Base-by-base conservation (phyloP, 805 yeast genomes). In the Metschnikowia shivogae region DNA sequence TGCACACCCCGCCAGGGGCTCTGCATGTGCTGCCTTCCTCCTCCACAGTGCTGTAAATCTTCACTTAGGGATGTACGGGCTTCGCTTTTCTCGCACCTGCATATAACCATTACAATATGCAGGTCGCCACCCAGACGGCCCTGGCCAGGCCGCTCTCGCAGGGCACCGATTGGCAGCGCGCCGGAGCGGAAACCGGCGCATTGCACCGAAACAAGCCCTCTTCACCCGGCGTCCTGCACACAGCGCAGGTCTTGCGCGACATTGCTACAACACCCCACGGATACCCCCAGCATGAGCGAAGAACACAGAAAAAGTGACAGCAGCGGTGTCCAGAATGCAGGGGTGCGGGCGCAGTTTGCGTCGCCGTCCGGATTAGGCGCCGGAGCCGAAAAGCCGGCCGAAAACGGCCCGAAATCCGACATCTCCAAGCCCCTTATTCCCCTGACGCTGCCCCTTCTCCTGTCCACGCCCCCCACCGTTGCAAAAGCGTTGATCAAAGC, bases 381-480 rank as follows among this genome's bases (percentile, higher is more conserved):
- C 43, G 24, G 29, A 29, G 39, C 44, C 32, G 24, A 34, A 6
- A 35, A 19, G 22, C 36, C 43, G 29, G 36, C 34, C 27, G 38
- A 27, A 36, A 36, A 6, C 36, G 33, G 28, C n/a, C 17, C 17
- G 8, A 31, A 39, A 13, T 2, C 36, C 30, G 14, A 37, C 20
- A 30, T 7, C 26, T 12, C 31, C 6, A 37, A 48, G 29, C 47
- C 34, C n/a, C 32, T 63, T 4, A 58, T 58, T 49, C 72, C 80
- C 42, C 70, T 77, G 48, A 77, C 93, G 1, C 86, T 96, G 3
- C 96, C 97, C 1, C 73, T 93, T 52, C 74, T 89, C 32, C 80
- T 89, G 1, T 81, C 89, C 1, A 93, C 99, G 0, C 98, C 98
- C 2, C 93, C 97, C 2, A 80, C 89, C 0, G 88, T 92, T 11